Evolutionary conservation across 2,329 filamentous ascomycete species (phyloP), one percentile per base, ranked within the genome.

Genomic region (Pseudocercospora eumusae): DNA sequence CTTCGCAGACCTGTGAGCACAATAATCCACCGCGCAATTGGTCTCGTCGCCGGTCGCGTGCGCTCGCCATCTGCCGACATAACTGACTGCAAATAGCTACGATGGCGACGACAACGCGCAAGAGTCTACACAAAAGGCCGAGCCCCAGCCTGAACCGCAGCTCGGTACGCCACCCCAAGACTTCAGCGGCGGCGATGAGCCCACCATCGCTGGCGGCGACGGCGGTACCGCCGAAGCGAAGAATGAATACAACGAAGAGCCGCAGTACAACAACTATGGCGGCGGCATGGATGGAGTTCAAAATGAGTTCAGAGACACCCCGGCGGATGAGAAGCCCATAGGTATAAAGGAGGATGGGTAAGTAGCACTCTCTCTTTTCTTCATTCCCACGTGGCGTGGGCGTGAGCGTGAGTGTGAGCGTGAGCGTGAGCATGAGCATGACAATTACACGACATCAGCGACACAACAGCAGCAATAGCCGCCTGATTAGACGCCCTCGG

Each of bases 261-360:
- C 27, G 15, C 52, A 54, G 33, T 36, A 54, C 28, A 54, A 54
- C 20, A 23, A 33, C 4, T 40, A 36, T 13, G 52, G 28, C 13
- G 52, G 52, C 27, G 70, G 65, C 10, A 74, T 72, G 63, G 70
- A 69, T 57, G 64, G 62, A 20, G 55, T 68, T 36, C 62, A 68
- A 18, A 66, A 69, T 36, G 73, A 71, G 40, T 73, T 73, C 61
- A 71, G 71, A 21, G 59, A 63, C 54, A 69, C 65, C 49, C 69
- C 69, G 10, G 69, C 65, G 55, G 76, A 81, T 59, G 79, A 80
- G 63, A 77, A 77, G 33, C 78, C 78, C 63, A 86, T 90, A 64
- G 89, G 88, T 64, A 90, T 93, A 61, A 96, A 96, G 78, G 91
- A 96, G 85, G 91, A 96, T 75, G 91, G 91, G 91, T 96, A 88